A percentile compares a stretch with the other conserved stretches of the same genome.
Conservation (phyloP, 768 basidiomycete species). For the Suillus fuscotomentosus region DNA sequence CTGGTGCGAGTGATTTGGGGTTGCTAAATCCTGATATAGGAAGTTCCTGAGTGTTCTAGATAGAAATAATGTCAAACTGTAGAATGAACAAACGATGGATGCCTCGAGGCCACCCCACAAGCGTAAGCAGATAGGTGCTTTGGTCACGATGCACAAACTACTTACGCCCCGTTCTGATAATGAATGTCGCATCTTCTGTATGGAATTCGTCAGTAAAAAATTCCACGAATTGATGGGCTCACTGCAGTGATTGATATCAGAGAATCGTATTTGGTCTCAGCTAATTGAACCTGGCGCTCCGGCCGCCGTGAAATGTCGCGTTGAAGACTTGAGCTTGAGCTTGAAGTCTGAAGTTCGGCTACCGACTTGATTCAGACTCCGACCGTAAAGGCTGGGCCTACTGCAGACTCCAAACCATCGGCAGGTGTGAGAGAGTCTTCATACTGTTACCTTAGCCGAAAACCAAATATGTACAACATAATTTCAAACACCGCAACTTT, state of each 20-base stretch:
- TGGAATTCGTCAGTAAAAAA: neutral
- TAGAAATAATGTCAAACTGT: neutral
- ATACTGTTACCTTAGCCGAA: no score
- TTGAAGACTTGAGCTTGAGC: no score
- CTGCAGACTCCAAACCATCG: no score
- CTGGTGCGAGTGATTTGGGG: neutral
- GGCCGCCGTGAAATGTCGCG: no score
- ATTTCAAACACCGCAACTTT: no score
- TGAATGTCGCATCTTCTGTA: neutral
- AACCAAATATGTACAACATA: no score
- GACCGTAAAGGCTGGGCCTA: no score
- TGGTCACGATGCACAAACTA: neutral
- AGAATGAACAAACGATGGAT: neutral
- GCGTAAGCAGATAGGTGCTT: neutral
- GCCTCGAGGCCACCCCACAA: constrained; percentile 4
- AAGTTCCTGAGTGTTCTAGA: neutral
- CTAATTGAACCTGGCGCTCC: no score
- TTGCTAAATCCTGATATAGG: neutral
- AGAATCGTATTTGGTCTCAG: neutral
- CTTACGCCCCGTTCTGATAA: neutral
- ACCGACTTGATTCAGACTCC: no score
- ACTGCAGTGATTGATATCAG: neutral
- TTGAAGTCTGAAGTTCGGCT: no score
- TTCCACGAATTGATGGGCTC: neutral
- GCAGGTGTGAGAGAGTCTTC: no score